Percentiles rank a stretch among this genome's conserved stretches.
phyloP scores from a whole-genome alignment of 805 yeast species.

The Ogataea pilisensis region DNA sequence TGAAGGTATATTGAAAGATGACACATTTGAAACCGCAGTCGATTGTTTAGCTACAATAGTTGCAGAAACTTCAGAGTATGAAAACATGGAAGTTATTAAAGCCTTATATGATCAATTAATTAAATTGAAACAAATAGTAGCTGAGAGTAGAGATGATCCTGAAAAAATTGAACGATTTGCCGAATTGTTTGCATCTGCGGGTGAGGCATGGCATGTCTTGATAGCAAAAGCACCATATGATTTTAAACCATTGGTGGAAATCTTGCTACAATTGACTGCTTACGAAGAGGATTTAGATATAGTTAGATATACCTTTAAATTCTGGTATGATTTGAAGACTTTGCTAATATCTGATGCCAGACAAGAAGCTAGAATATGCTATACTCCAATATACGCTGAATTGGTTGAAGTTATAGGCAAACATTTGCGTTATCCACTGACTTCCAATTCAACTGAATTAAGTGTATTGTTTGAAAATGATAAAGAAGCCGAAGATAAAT shows the following conservation, averaged over 20 bases:
- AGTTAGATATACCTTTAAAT: constrained; percentile 84
- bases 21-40: constrained; percentile 75
- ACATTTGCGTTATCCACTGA: constrained; percentile 72
- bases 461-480: constrained; percentile 57
- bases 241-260: constrained; percentile 70
- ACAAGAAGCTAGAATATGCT: constrained; percentile 45
- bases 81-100: constrained; percentile 48
- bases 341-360: constrained; percentile 59
- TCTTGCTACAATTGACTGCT: constrained; percentile 65
- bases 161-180: constrained; percentile 68
- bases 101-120: constrained; percentile 69
- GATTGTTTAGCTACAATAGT: constrained; percentile 84
- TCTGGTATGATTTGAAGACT: constrained; percentile 83
- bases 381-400: constrained; percentile 51
- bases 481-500: constrained; percentile 84
- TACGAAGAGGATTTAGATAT: constrained; percentile 83
- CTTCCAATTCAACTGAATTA: constrained; percentile 32
- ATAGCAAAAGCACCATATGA: constrained; percentile 68
- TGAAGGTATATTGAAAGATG: constrained; percentile 51
- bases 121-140: constrained; percentile 49
- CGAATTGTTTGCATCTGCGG: constrained; percentile 83
- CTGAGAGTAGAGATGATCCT: constrained; percentile 49
- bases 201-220: constrained; percentile 91
- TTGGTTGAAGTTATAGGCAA: constrained; percentile 57
- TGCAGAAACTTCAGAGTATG: constrained; percentile 76